phyloP scores from a whole-genome alignment of 2,329 filamentous ascomycete genomes.

The Fusarium guadeloupense region DNA sequence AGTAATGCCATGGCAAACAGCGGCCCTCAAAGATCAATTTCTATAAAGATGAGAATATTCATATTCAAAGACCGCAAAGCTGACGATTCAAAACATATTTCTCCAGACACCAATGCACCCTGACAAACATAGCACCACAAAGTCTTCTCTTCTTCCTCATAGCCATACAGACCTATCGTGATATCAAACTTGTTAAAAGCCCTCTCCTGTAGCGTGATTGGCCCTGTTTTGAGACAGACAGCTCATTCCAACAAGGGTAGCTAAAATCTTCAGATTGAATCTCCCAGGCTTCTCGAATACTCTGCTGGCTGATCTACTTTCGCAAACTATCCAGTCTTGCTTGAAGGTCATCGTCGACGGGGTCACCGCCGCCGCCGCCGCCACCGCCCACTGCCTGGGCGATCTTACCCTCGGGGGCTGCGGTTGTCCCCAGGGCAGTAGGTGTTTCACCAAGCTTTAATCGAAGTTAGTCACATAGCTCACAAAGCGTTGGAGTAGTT shows the following conservation, averaged over 20 bases:
- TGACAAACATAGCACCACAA: slow-evolving; percentile 31
- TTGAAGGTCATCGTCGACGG: slow-evolving; percentile 91
- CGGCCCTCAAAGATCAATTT: slow-evolving; percentile 11
- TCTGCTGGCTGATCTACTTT: slow-evolving; percentile 51
- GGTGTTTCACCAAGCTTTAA: slow-evolving; percentile 89
- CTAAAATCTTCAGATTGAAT: background rate
- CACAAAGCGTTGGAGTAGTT: slow-evolving; percentile 30
- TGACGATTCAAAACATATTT: slow-evolving; percentile 33
- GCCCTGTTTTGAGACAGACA: background rate
- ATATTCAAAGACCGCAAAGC: slow-evolving; percentile 23
- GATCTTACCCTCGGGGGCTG: slow-evolving; percentile 78
- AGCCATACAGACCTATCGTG: background rate
- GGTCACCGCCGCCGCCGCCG: slow-evolving; percentile 63
- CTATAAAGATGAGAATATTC: slow-evolving; percentile 28
- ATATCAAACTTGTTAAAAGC: background rate
- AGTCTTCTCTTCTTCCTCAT: slow-evolving; percentile 2
- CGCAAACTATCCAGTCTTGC: slow-evolving; percentile 89
- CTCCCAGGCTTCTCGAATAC: background rate
- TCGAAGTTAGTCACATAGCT: slow-evolving; percentile 23
- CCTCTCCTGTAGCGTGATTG: background rate
- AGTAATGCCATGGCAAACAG: background rate
- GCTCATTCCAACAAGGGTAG: background rate
- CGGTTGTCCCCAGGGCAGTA: slow-evolving; percentile 77
- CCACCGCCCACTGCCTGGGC: slow-evolving; percentile 83
- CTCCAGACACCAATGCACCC: slow-evolving; percentile 42